phyloP scores from a whole-genome alignment of 2,329 filamentous ascomycete genomes.

The Sporothrix schenckii region DNA sequence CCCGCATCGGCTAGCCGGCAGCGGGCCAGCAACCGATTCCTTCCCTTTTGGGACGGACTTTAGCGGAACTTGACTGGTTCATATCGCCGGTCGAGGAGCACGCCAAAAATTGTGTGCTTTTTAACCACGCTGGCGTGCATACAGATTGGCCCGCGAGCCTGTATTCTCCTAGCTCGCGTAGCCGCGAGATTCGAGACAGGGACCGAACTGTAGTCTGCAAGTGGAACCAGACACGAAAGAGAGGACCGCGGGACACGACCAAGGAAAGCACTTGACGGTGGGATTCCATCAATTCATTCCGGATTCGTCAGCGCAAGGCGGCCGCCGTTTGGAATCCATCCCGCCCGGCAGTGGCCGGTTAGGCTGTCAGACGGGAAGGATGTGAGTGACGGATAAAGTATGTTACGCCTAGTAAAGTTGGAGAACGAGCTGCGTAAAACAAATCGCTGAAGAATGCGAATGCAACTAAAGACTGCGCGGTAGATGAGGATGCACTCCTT shows the following conservation, averaged over 20 bases:
- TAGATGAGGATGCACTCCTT: too few relatives aligned
- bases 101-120: slow-evolving; percentile 14
- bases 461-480: too few relatives aligned
- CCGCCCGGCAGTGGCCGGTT: not conserved
- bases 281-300: not conserved
- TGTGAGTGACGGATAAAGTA: too few relatives aligned
- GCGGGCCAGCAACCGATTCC: slow-evolving; percentile 1
- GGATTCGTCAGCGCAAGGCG: not conserved
- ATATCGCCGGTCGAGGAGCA: slow-evolving; percentile 17
- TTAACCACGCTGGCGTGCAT: not conserved
- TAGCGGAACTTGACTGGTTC: not conserved
- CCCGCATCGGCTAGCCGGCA: slow-evolving; percentile 9
- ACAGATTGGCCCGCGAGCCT: not conserved
- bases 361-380: not conserved
- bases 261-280: not conserved
- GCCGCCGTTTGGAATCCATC: not conserved
- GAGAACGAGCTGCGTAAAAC: too few relatives aligned
- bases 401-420: too few relatives aligned
- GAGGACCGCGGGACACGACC: too few relatives aligned
- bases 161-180: too few relatives aligned
- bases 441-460: too few relatives aligned
- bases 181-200: too few relatives aligned
- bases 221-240: too few relatives aligned
- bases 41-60: not conserved
- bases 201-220: too few relatives aligned